phyloP scores from a whole-genome alignment of 805 yeast genomes.

The Spathaspora boniae region DNA sequence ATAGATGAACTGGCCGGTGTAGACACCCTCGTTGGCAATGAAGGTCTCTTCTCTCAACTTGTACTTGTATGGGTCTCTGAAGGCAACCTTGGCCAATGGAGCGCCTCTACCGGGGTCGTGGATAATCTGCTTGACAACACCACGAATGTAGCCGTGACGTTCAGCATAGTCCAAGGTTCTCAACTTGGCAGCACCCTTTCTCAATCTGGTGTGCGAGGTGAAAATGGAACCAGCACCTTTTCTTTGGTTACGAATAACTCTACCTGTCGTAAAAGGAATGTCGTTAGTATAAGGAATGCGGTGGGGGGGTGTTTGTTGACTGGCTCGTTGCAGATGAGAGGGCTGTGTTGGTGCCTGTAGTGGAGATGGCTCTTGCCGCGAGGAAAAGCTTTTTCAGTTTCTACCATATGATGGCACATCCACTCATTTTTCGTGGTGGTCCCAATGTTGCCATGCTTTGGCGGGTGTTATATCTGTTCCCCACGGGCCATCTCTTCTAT shows the following conservation, averaged over 20 bases:
- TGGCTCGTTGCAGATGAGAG: too few species aligned
- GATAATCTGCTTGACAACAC: constrained; percentile 96
- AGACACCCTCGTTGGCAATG: constrained; percentile 99
- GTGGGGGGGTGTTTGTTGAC: too few species aligned
- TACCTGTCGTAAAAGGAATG: constrained; percentile 55
- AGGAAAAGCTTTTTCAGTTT: too few species aligned
- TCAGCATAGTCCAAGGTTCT: constrained; percentile 99
- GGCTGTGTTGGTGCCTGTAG: too few species aligned
- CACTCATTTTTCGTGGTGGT: too few species aligned
- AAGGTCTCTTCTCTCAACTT: constrained; percentile 97
- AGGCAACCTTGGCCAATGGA: constrained; percentile 97
- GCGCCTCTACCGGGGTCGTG: constrained; percentile 99
- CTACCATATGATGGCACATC: too few species aligned
- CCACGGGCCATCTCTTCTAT: too few species aligned
- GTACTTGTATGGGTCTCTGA: constrained; percentile 99
- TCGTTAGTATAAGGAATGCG: constrained; percentile 13
- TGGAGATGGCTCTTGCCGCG: too few species aligned
- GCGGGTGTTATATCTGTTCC: too few species aligned
- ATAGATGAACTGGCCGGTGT: constrained; percentile 98
- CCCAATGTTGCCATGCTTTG: too few species aligned
- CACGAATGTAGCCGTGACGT: constrained; percentile 99
- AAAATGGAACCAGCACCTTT: constrained; percentile 99
- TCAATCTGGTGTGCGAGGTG: constrained; percentile 99
- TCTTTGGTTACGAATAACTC: constrained; percentile 99
- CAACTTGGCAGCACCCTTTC: constrained; percentile 99